Evolutionary conservation across 1,284 basidiomycete species (phyloP).

Genomic region (Trametes sp.): DNA sequence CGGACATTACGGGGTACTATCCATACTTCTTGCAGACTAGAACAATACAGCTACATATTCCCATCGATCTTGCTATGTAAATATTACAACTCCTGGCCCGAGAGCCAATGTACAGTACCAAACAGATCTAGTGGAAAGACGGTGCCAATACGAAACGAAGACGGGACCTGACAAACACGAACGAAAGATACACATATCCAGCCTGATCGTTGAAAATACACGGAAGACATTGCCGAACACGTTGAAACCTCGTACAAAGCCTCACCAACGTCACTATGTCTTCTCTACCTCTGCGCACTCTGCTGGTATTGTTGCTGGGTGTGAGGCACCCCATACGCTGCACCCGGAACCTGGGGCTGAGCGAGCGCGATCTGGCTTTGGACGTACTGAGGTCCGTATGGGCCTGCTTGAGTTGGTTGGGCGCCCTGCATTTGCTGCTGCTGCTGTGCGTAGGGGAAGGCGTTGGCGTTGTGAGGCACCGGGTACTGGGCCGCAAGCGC

Average conservation of each 20-base stretch:
- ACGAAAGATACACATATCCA: slow-evolving; percentile 10
- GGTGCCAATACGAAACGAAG: not conserved
- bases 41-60: slow-evolving; percentile 14
- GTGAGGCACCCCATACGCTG: slow-evolving; percentile 43
- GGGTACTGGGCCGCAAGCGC: slow-evolving; percentile 50
- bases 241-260: not conserved
- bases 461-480: slow-evolving; percentile 65
- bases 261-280: not conserved
- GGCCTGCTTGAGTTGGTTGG: slow-evolving; percentile 41
- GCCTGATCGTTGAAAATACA: slow-evolving; percentile 22
- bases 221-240: not conserved
- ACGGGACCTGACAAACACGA: slow-evolving; percentile 4
- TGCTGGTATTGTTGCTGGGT: slow-evolving; percentile 34
- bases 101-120: slow-evolving; percentile 22
- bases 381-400: slow-evolving; percentile 42
- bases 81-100: slow-evolving; percentile 22
- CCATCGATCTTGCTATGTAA: slow-evolving; percentile 16
- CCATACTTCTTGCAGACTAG: no score
- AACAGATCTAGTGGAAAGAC: slow-evolving; percentile 17
- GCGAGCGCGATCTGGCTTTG: slow-evolving; percentile 44
- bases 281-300: not conserved
- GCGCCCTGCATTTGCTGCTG: slow-evolving; percentile 47
- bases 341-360: slow-evolving; percentile 48
- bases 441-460: slow-evolving; percentile 70
- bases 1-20: no score